Conservation (phyloP, 2,329 filamentous ascomycete species). For the Fusarium citri region DNA sequence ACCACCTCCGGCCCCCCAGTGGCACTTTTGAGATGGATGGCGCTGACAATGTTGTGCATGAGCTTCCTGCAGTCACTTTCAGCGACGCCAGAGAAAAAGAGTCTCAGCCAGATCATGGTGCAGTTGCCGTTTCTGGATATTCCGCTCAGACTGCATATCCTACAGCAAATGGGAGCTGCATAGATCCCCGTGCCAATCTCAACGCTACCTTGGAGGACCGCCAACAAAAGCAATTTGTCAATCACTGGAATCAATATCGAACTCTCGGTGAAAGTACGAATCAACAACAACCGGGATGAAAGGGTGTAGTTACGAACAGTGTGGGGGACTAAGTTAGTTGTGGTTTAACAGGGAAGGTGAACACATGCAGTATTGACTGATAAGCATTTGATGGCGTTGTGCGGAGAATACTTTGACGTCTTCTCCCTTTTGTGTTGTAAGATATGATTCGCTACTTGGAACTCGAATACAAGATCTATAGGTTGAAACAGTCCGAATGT, state of each 20-base stretch:
- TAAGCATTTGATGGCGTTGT: constrained; percentile 43
- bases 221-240: constrained; percentile 50
- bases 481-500: constrained; percentile 31
- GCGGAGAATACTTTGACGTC: constrained; percentile 36
- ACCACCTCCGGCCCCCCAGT: constrained; percentile 44
- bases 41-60: constrained; percentile 47
- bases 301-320: background rate
- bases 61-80: constrained; percentile 49
- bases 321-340: background rate
- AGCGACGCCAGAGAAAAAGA: constrained; percentile 15
- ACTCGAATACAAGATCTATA: constrained; percentile 25
- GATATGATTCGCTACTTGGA: constrained; percentile 32
- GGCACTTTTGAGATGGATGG: constrained; percentile 56
- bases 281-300: background rate
- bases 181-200: constrained; percentile 53
- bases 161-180: constrained; percentile 19
- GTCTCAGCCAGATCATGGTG: constrained; percentile 11
- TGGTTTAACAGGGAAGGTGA: background rate
- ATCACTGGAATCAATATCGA: constrained; percentile 54
- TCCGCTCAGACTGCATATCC: constrained; percentile 12
- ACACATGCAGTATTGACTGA: constrained; percentile 1
- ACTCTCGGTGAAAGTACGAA: constrained; percentile 26
- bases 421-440: constrained; percentile 38
- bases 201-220: constrained; percentile 48
- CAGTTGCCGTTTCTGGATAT: constrained; percentile 18